Percentiles rank a stretch among this genome's conserved stretches.
Evolutionary conservation across 2,329 filamentous ascomycete genomes (phyloP).

Genomic region (Monilinia polystroma): DNA sequence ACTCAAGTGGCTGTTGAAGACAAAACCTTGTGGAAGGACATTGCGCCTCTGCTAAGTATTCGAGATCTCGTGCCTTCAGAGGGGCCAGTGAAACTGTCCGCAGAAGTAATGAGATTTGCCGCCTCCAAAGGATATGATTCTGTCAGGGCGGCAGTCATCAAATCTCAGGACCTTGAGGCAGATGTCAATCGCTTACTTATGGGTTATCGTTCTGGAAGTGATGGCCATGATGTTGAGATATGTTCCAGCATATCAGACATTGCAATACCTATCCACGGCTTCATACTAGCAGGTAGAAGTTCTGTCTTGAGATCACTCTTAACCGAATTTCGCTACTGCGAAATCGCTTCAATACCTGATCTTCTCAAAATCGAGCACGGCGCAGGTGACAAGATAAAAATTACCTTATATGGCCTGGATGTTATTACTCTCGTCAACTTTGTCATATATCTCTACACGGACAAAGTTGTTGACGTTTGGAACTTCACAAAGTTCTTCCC

Average conservation of each 20-base stretch:
- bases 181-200: constrained; percentile 56
- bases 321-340: constrained; percentile 54
- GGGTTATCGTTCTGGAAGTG: constrained; percentile 42
- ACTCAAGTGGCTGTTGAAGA: constrained; percentile 65
- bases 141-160: constrained; percentile 54
- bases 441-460: constrained; percentile 76
- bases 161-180: constrained; percentile 63
- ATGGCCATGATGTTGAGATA: constrained; percentile 43
- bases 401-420: constrained; percentile 71
- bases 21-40: constrained; percentile 71
- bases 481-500: constrained; percentile 66
- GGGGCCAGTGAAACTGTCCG: constrained; percentile 43
- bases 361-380: constrained; percentile 56
- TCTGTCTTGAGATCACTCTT: constrained; percentile 63
- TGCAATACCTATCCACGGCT: constrained; percentile 77
- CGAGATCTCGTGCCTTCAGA: constrained; percentile 52
- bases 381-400: constrained; percentile 47
- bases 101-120: constrained; percentile 46
- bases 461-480: constrained; percentile 82
- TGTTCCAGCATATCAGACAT: constrained; percentile 66
- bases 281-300: constrained; percentile 75
- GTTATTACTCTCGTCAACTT: constrained; percentile 78
- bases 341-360: constrained; percentile 58
- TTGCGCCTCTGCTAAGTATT: constrained; percentile 69
- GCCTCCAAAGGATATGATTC: constrained; percentile 53